phyloP scores from a whole-genome alignment of 148 eudicot genomes.

The Heliosperma pusillum region DNA sequence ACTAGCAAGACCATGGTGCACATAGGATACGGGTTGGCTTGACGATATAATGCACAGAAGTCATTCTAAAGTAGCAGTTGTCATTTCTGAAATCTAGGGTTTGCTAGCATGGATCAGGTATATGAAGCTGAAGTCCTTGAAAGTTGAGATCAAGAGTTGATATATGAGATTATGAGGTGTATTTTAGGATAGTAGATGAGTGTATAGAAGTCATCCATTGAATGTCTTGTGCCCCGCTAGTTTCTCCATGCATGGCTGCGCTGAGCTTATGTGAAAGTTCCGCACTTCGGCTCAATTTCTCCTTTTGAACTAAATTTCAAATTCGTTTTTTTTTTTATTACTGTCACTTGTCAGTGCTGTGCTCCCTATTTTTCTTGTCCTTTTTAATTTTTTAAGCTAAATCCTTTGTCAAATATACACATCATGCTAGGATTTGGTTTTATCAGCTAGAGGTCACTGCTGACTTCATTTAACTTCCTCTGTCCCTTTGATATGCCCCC shows the following conservation, averaged over 20 bases:
- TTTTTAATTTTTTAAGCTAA: not conserved
- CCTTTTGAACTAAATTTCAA: not conserved
- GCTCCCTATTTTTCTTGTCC: not conserved
- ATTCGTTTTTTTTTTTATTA: not conserved
- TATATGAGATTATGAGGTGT: not conserved
- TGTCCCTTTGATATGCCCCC: too few relatives aligned
- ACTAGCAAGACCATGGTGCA: not conserved
- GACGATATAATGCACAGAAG: not conserved
- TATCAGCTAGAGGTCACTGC: too few relatives aligned
- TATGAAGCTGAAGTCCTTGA: not conserved
- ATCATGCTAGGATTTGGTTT: not conserved
- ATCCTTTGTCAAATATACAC: not conserved
- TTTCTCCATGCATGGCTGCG: not conserved
- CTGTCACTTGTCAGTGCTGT: not conserved
- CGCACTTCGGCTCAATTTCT: too few relatives aligned
- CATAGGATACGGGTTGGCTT: not conserved
- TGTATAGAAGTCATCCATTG: not conserved
- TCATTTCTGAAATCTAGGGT: not conserved
- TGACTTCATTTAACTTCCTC: too few relatives aligned
- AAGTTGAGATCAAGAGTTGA: not conserved
- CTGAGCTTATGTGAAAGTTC: too few relatives aligned
- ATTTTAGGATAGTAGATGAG: not conserved
- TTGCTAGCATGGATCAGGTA: not conserved
- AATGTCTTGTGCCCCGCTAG: not conserved
- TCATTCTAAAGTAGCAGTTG: too few relatives aligned